Percentiles rank a stretch among this genome's conserved stretches.
Conservation (phyloP, 2,329 filamentous ascomycete species). For the Nannizziopsis arthrosporioides region DNA sequence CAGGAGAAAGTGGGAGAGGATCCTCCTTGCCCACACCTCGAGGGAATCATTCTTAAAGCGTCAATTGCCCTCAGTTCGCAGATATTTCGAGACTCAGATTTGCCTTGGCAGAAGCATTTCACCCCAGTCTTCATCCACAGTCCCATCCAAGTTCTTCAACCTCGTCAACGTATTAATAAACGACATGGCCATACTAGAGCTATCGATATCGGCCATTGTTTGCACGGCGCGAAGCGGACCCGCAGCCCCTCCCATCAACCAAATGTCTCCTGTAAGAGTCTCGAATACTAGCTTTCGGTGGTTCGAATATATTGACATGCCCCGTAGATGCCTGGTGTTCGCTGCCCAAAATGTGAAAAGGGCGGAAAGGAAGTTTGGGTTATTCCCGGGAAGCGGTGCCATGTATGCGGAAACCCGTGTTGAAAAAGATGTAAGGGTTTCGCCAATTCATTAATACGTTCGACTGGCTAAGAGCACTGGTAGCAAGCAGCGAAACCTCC, state of each 20-base stretch:
- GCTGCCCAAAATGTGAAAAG: constrained; percentile 30
- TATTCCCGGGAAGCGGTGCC: constrained; percentile 37
- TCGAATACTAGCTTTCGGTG: background rate
- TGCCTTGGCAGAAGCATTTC: background rate
- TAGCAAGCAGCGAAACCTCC: background rate
- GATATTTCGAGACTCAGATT: background rate
- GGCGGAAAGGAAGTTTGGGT: constrained; percentile 34
- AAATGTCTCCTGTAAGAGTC: constrained; percentile 15
- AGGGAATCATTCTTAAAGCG: constrained; percentile 2
- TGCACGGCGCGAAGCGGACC: background rate
- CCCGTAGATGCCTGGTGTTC: constrained; percentile 36
- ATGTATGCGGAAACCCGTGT: constrained; percentile 27
- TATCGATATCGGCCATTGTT: background rate
- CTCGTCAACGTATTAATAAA: background rate
- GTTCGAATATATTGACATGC: background rate
- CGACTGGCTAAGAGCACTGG: background rate
- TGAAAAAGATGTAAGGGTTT: constrained; percentile 4
- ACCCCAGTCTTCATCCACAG: background rate
- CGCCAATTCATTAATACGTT: background rate
- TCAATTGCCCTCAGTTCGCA: background rate
- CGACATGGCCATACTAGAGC: background rate
- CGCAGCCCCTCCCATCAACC: background rate
- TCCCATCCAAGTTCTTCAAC: background rate
- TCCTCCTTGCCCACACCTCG: background rate
- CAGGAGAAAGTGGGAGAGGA: background rate